Conservation (phyloP, 129 eudicot species). For the Flaveria trinervia region DNA sequence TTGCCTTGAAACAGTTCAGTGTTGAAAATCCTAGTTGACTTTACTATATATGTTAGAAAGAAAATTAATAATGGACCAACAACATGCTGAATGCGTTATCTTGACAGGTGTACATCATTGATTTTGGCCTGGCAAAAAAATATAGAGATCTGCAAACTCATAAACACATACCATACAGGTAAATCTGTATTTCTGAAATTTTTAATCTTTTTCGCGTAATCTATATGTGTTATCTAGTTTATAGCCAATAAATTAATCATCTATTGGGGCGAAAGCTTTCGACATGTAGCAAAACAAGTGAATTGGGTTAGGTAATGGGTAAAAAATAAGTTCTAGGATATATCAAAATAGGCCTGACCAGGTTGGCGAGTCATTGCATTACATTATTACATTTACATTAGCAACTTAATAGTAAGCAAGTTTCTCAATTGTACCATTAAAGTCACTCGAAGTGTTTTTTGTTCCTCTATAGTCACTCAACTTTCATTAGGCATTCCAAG, state of each 20-base stretch:
- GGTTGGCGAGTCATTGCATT: background rate
- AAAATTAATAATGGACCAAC: background rate
- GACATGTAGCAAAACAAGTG: background rate
- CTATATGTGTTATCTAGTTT: background rate
- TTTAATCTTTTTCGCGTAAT: background rate
- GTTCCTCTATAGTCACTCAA: too few relatives aligned
- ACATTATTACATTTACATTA: background rate
- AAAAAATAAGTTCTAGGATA: background rate
- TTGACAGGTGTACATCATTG: constrained; percentile 71
- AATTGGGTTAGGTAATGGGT: background rate
- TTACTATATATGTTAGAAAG: background rate
- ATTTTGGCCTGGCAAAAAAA: constrained; percentile 87
- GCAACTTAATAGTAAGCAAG: too few relatives aligned
- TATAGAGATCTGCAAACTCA: constrained; percentile 94
- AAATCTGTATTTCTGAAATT: constrained; percentile 7
- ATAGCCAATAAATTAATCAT: constrained; percentile 5
- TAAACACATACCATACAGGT: constrained; percentile 91
- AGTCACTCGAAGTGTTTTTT: too few relatives aligned
- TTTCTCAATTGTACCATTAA: too few relatives aligned
- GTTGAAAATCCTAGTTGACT: background rate
- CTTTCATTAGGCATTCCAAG: too few relatives aligned
- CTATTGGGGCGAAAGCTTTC: background rate
- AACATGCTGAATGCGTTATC: background rate
- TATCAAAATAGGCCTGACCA: background rate
- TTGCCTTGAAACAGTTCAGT: too few relatives aligned